phyloP scores from a whole-genome alignment of 2,329 filamentous ascomycete species.

The Fusarium coffeatum region DNA sequence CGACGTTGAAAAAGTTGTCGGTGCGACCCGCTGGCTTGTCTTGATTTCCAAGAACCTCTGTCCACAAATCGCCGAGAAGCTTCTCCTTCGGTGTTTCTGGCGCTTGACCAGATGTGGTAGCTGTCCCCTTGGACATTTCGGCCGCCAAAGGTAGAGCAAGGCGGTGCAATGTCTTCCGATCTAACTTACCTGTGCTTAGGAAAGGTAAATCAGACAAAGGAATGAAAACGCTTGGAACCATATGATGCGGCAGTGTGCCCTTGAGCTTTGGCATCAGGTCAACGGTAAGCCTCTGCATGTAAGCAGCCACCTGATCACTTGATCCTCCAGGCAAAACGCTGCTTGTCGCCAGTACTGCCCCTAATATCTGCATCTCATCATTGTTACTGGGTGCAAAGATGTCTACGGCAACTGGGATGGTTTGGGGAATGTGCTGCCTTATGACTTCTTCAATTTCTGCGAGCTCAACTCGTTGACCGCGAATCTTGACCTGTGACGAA shows the following conservation, averaged over 20 bases:
- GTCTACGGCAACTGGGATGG: not conserved
- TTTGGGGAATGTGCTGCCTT: not conserved
- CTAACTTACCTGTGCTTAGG: not conserved
- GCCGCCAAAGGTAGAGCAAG: not conserved
- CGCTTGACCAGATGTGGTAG: not conserved
- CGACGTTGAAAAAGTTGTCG: not conserved
- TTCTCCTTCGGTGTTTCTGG: not conserved
- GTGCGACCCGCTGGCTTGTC: not conserved
- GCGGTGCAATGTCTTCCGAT: not conserved
- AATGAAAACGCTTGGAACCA: not conserved
- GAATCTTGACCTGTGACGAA: not conserved
- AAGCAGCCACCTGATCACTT: not conserved
- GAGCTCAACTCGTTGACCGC: not conserved
- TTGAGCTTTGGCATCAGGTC: not conserved
- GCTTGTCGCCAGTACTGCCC: not conserved
- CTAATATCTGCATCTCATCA: not conserved
- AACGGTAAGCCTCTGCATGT: not conserved
- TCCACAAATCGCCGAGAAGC: not conserved
- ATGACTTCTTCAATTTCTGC: not conserved
- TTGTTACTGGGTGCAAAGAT: not conserved
- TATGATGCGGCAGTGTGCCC: not conserved
- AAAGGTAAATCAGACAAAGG: not conserved
- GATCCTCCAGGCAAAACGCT: not conserved
- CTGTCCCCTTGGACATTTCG: not conserved
- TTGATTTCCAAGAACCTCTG: not conserved